A percentile compares a stretch with the other conserved stretches of the same genome.
These are phyloP conservation scores for Geotrichum klebahnii DNA, from an alignment of 1,139 yeast species.

Conservation along the genomic window DNA sequence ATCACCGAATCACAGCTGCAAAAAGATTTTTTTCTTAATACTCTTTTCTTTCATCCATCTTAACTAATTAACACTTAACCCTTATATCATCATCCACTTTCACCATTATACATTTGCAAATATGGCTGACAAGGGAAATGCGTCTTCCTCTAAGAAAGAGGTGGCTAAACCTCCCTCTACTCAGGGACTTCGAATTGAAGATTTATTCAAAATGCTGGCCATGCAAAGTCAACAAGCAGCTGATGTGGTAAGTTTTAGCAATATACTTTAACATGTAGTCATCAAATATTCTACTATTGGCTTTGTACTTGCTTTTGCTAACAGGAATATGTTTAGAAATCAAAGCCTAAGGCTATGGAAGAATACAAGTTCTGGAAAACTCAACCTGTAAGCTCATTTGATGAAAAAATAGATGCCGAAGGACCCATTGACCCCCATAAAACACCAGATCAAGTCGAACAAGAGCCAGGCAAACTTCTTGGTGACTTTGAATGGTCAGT, in stretches of 20 bases:
- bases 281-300: neutral
- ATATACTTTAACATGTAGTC: neutral
- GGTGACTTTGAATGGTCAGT: conserved; percentile 86
- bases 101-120: neutral
- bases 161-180: conserved; percentile 23
- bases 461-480: conserved; percentile 64
- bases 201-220: conserved; percentile 41
- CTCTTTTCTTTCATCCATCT: too few relatives aligned
- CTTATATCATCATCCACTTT: neutral
- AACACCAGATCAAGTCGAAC: conserved; percentile 67
- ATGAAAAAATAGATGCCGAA: conserved; percentile 54
- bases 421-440: conserved; percentile 79
- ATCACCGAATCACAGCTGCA: too few relatives aligned
- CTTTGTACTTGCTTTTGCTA: neutral
- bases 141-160: too few relatives aligned
- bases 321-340: conserved; percentile 7
- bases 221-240: conserved; percentile 21
- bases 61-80: too few relatives aligned
- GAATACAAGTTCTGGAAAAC: conserved; percentile 97
- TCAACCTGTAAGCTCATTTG: conserved; percentile 84
- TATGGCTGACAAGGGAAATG: conserved; percentile 7
- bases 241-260: conserved; percentile 5
- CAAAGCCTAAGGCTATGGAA: conserved; percentile 58
- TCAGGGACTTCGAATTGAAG: conserved; percentile 38
- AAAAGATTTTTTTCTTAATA: too few relatives aligned